These are phyloP conservation scores for Talaromyces sp. DNA, from an alignment of 2,329 filamentous ascomycete species.

Conservation along the genomic window DNA sequence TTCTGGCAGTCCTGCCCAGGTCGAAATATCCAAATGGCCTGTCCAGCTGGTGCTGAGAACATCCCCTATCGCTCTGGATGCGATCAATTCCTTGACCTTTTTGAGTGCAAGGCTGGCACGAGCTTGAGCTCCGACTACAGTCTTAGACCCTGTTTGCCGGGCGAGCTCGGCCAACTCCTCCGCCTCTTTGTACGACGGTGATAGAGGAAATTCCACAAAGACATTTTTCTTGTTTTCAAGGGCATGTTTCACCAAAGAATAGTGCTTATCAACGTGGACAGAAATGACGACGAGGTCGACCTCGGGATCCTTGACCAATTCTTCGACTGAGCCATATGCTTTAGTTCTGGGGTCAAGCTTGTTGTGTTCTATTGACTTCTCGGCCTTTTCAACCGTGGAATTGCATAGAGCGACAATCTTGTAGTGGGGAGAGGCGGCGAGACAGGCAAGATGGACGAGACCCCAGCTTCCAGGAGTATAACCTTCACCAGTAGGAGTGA, in stretches of 20 bases:
- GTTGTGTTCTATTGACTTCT: slow-evolving; percentile 15
- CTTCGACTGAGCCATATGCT: slow-evolving; percentile 13
- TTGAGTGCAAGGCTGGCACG: slow-evolving; percentile 12
- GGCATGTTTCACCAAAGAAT: slow-evolving; percentile 3
- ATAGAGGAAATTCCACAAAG: slow-evolving; percentile 15
- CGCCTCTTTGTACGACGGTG: slow-evolving; percentile 1
- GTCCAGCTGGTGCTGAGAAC: slow-evolving; percentile 12
- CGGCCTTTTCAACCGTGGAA: slow-evolving; percentile 12
- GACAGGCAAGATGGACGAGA: slow-evolving; percentile 8
- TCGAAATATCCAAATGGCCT: background rate
- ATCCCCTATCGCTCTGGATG: slow-evolving; percentile 12
- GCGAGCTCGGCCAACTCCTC: slow-evolving; percentile 15
- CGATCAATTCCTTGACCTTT: slow-evolving; percentile 14
- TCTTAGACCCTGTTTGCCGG: background rate
- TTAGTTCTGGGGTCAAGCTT: slow-evolving; percentile 16
- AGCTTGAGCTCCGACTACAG: slow-evolving; percentile 11
- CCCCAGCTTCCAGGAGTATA: slow-evolving; percentile 16
- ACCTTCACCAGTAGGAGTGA: slow-evolving; percentile 1
- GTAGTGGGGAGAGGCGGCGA: slow-evolving; percentile 13
- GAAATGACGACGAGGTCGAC: slow-evolving; percentile 16
- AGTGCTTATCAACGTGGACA: slow-evolving; percentile 17
- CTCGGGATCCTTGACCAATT: slow-evolving; percentile 14
- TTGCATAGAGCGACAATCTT: slow-evolving; percentile 16
- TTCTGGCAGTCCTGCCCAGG: slow-evolving; percentile 9
- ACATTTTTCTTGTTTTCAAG: slow-evolving; percentile 14